A percentile compares a stretch with the other conserved stretches of the same genome.
These are phyloP conservation scores for Fonsecaea pugnacius DNA, from an alignment of 2,329 filamentous ascomycete species.

Conservation along the genomic window DNA sequence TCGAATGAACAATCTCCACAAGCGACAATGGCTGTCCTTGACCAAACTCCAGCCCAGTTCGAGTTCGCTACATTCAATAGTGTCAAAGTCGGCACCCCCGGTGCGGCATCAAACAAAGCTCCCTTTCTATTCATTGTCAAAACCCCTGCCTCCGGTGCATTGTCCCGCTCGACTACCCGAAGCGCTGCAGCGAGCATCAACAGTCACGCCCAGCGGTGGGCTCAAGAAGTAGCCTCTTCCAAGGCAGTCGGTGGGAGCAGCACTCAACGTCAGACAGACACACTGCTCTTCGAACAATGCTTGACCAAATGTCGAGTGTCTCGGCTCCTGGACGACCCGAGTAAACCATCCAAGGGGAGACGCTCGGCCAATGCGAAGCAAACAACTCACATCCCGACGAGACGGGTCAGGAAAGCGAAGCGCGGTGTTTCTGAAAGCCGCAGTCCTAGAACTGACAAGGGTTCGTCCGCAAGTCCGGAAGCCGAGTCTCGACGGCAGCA, in stretches of 20 bases:
- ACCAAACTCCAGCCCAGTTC: conserved; percentile 15
- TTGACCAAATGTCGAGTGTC: conserved; percentile 24
- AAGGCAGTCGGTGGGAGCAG: background rate
- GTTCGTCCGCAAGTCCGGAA: background rate
- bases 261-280: conserved; percentile 2
- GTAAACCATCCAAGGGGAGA: conserved; percentile 5
- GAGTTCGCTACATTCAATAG: conserved; percentile 20
- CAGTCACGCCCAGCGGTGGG: conserved; percentile 27
- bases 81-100: conserved; percentile 8
- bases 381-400: background rate
- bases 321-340: conserved; percentile 19
- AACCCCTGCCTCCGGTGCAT: conserved; percentile 7
- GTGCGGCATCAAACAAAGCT: conserved; percentile 5
- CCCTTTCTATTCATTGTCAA: conserved; percentile 21
- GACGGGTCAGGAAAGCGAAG: background rate
- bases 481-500: background rate
- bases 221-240: conserved; percentile 17
- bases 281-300: conserved; percentile 20
- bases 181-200: conserved; percentile 29
- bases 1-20: conserved; percentile 1
- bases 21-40: conserved; percentile 3
- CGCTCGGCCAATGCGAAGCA: conserved; percentile 7
- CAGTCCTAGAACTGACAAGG: background rate
- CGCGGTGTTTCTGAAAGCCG: background rate
- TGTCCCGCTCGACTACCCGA: conserved; percentile 25